Conservation (phyloP, 2,329 filamentous ascomycete species). For the Talaromyces sp. region DNA sequence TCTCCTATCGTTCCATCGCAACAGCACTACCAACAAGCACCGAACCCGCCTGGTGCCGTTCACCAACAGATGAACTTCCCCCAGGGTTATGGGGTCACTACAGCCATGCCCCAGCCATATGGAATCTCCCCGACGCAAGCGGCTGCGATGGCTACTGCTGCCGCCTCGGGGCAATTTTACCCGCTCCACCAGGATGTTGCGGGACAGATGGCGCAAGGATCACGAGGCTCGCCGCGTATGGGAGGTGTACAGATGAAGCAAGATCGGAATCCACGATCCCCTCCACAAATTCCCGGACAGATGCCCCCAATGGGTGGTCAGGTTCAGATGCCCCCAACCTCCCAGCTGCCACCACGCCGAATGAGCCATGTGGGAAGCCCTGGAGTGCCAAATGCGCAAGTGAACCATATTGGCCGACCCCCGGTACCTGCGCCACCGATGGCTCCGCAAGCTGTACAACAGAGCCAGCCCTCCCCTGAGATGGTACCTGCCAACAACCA, state of each 20-base stretch:
- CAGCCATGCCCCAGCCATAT: constrained; percentile 73
- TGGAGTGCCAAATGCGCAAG: constrained; percentile 71
- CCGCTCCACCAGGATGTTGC: constrained; percentile 73
- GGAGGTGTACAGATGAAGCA: constrained; percentile 68
- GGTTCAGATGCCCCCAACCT: constrained; percentile 56
- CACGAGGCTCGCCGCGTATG: constrained; percentile 74
- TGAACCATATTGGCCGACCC: constrained; percentile 66
- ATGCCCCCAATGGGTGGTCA: constrained; percentile 54
- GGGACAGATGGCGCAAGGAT: constrained; percentile 59
- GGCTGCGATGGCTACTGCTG: constrained; percentile 91
- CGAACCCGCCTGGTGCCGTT: constrained; percentile 61
- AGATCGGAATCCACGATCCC: constrained; percentile 76
- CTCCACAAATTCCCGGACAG: constrained; percentile 67
- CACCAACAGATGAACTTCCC: constrained; percentile 79
- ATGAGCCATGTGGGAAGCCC: constrained; percentile 79
- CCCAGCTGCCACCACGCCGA: constrained; percentile 65
- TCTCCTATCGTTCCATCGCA: constrained; percentile 82
- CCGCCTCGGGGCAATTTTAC: constrained; percentile 81
- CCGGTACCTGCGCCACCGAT: constrained; percentile 56
- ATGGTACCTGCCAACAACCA: constrained; percentile 65
- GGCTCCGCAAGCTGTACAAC: constrained; percentile 62
- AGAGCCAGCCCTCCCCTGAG: constrained; percentile 77
- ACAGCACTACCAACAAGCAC: constrained; percentile 66
- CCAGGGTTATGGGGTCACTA: constrained; percentile 72
- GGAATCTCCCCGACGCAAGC: constrained; percentile 81